Evolutionary conservation across 129 eudicot genomes (phyloP).

Genomic region (Flaveria linearis): DNA sequence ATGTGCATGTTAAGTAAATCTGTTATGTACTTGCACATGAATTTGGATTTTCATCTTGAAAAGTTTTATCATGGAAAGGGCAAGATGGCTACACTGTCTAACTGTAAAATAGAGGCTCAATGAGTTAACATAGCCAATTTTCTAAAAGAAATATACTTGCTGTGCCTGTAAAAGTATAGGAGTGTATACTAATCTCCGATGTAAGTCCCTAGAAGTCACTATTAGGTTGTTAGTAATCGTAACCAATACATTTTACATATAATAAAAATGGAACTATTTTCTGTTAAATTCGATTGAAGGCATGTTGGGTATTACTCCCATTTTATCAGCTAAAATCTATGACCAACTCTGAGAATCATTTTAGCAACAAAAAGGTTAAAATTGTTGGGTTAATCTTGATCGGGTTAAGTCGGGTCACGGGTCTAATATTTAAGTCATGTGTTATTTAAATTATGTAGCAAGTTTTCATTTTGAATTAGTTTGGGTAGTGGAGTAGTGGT

Average conservation of each 20-base stretch:
- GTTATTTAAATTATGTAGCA: too few species aligned
- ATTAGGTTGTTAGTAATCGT: neutral
- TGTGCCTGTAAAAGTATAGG: constrained; percentile 2
- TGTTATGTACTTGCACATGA: constrained; percentile 7
- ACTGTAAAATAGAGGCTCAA: constrained; percentile 13
- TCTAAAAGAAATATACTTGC: neutral
- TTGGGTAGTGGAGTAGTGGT: too few species aligned
- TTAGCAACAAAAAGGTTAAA: neutral
- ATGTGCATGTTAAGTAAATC: constrained; percentile 12
- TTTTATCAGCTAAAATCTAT: constrained; percentile 12
- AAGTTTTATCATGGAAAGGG: constrained; percentile 4
- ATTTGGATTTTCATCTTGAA: constrained; percentile 11
- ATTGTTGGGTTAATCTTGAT: too few species aligned
- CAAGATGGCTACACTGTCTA: neutral
- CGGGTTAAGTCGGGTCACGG: too few species aligned
- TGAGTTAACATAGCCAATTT: constrained; percentile 6
- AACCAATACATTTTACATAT: neutral
- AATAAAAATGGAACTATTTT: neutral
- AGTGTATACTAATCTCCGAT: neutral
- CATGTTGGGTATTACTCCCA: constrained; percentile 12
- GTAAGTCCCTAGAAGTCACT: neutral
- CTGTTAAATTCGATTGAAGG: neutral
- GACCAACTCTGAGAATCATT: neutral
- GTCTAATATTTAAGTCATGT: too few species aligned
- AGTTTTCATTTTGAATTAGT: too few species aligned